phyloP scores from a whole-genome alignment of 2,329 filamentous ascomycete genomes.

The Trichoderma arundinaceum region DNA sequence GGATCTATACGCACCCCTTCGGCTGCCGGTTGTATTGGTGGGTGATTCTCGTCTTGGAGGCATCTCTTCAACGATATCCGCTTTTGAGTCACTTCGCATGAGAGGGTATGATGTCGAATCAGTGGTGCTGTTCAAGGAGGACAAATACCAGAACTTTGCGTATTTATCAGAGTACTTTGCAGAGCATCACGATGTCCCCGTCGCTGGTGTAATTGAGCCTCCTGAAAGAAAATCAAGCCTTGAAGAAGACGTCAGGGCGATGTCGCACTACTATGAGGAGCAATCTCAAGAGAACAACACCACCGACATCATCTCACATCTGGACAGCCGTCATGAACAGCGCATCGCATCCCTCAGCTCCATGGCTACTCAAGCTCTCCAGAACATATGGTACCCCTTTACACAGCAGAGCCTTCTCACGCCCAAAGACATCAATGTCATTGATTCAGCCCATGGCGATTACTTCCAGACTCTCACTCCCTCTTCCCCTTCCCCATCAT shows the following conservation, averaged over 20 bases:
- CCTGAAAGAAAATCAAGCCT: constrained; percentile 53
- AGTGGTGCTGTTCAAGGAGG: constrained; percentile 71
- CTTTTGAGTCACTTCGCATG: constrained; percentile 78
- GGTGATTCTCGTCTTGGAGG: constrained; percentile 79
- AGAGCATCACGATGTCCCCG: constrained; percentile 60
- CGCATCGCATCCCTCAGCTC: constrained; percentile 64
- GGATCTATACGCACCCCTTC: constrained; percentile 75
- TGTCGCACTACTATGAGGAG: constrained; percentile 68
- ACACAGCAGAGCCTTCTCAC: constrained; percentile 75
- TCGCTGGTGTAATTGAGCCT: constrained; percentile 64
- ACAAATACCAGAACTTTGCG: constrained; percentile 68
- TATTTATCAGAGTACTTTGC: constrained; percentile 73
- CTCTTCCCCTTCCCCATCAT: neutral
- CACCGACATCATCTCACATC: constrained; percentile 52
- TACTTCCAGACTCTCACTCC: constrained; percentile 67
- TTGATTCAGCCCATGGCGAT: constrained; percentile 81
- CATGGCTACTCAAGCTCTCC: constrained; percentile 66
- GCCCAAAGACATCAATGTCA: constrained; percentile 68
- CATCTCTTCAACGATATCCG: constrained; percentile 79
- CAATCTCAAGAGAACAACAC: constrained; percentile 49
- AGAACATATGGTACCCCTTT: constrained; percentile 84
- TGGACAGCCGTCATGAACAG: constrained; percentile 59
- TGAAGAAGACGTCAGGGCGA: constrained; percentile 58
- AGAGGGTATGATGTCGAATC: constrained; percentile 78
- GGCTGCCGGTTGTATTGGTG: constrained; percentile 75